Conservation (phyloP, 2,329 filamentous ascomycete species). For the Didymella keratinophila region DNA sequence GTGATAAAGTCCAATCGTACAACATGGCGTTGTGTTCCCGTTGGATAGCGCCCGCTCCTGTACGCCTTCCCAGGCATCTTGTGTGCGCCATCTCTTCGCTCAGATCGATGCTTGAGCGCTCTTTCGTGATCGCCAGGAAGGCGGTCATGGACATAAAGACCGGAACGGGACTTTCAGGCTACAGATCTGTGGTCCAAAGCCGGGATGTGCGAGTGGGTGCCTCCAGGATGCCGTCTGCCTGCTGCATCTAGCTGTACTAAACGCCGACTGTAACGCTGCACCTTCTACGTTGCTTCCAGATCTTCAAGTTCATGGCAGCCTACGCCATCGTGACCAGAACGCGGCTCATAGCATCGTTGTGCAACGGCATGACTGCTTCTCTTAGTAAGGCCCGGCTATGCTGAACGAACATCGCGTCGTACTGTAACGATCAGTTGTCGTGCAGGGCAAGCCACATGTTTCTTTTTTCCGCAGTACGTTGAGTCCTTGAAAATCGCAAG, state of each 20-base stretch:
- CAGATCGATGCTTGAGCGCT: background rate
- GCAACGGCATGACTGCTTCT: slow-evolving; percentile 5
- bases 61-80: background rate
- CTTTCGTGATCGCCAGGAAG: background rate
- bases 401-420: slow-evolving; percentile 1
- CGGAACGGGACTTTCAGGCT: background rate
- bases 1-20: slow-evolving; percentile 11
- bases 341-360: slow-evolving; percentile 12
- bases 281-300: slow-evolving; percentile 22
- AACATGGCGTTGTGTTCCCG: slow-evolving; percentile 1
- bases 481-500: slow-evolving; percentile 8
- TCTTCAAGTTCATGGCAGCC: slow-evolving; percentile 8
- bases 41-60: background rate
- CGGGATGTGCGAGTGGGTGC: background rate
- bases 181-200: background rate
- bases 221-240: background rate
- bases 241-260: background rate
- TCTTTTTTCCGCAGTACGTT: slow-evolving; percentile 13
- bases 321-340: slow-evolving; percentile 9
- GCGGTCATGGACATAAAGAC: background rate
- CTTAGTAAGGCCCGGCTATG: background rate
- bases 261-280: slow-evolving; percentile 12
- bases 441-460: slow-evolving; percentile 17
- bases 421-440: slow-evolving; percentile 15
- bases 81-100: background rate